A percentile compares a stretch with the other conserved stretches of the same genome.
phyloP scores from a whole-genome alignment of 108 stramenopile species.

The Nitzschia putrida region DNA sequence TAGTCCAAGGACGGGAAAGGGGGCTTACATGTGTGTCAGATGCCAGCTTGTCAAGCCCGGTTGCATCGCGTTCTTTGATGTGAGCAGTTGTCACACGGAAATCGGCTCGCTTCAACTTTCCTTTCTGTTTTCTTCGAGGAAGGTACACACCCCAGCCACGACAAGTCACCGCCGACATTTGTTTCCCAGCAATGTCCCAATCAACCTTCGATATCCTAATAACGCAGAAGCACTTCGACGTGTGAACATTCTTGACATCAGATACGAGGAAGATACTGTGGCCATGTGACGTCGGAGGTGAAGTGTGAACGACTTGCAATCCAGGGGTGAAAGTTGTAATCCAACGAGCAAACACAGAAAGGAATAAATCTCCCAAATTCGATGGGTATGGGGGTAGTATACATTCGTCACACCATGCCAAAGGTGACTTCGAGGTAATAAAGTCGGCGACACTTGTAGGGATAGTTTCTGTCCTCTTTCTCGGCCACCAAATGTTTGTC shows the following conservation, averaged over 20 bases:
- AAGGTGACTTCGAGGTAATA: constrained; percentile 14
- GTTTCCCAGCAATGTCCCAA: neutral
- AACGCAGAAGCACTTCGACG: constrained; percentile 21
- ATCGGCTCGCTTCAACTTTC: neutral
- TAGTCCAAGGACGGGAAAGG: neutral
- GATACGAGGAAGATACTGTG: constrained; percentile 23
- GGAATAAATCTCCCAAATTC: constrained; percentile 17
- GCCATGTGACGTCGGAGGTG: neutral
- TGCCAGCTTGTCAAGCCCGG: constrained; percentile 32
- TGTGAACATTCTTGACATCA: constrained; percentile 27
- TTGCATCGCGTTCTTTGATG: constrained; percentile 32
- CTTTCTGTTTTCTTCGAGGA: constrained; percentile 9
- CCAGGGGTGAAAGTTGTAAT: constrained; percentile 29
- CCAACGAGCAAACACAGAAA: constrained; percentile 30
- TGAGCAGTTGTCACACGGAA: constrained; percentile 4
- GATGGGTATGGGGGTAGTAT: constrained; percentile 24
- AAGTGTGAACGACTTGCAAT: constrained; percentile 20
- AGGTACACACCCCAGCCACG: constrained; percentile 23
- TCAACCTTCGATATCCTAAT: constrained; percentile 16
- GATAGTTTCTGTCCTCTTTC: constrained; percentile 7
- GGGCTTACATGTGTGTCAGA: constrained; percentile 31
- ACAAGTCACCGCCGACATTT: constrained; percentile 11
- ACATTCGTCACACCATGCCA: constrained; percentile 32
- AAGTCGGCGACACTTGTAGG: constrained; percentile 24
- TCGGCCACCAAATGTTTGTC: constrained; percentile 36